Evolutionary conservation across 352 stramenopile genomes (phyloP).

Genomic region (Globisporangium radiosum): DNA sequence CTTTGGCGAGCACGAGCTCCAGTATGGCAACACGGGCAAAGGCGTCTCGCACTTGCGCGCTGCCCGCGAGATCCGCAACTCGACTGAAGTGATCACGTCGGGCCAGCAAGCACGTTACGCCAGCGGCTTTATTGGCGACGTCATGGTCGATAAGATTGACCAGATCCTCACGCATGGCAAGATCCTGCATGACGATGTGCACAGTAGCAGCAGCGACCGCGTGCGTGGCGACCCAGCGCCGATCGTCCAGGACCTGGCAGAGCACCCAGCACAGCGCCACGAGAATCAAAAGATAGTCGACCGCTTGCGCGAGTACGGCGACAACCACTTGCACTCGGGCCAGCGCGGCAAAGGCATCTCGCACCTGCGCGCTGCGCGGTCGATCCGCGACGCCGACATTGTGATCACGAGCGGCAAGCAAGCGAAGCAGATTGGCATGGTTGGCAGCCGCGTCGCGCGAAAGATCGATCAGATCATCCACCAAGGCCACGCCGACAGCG

Average conservation of each 20-base stretch:
- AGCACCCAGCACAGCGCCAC: constrained; percentile 40
- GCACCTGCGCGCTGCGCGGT: constrained; percentile 53
- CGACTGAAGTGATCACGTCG: constrained; percentile 41
- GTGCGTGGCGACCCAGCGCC: constrained; percentile 42
- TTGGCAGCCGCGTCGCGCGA: constrained; percentile 40
- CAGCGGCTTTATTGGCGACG: constrained; percentile 56
- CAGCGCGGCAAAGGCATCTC: constrained; percentile 69
- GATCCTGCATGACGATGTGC: constrained; percentile 39
- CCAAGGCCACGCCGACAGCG: constrained; percentile 60
- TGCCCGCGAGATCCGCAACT: constrained; percentile 52
- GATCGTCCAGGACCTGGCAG: constrained; percentile 62
- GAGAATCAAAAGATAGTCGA: constrained; percentile 73
- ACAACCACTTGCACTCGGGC: constrained; percentile 58
- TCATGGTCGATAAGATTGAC: constrained; percentile 74
- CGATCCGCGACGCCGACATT: constrained; percentile 48
- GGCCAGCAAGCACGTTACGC: constrained; percentile 30
- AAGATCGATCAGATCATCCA: constrained; percentile 78
- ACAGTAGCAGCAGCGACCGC: constrained; percentile 20
- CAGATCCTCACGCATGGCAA: constrained; percentile 65
- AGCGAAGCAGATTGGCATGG: constrained; percentile 51
- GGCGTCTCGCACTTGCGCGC: constrained; percentile 62
- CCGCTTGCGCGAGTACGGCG: constrained; percentile 58
- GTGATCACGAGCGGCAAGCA: constrained; percentile 44
- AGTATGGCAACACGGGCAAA: constrained; percentile 66
- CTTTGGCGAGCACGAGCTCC: constrained; percentile 66